Conservation (phyloP, 371 early-diverging fungal genomes). For the Lichtheimia ornata region DNA sequence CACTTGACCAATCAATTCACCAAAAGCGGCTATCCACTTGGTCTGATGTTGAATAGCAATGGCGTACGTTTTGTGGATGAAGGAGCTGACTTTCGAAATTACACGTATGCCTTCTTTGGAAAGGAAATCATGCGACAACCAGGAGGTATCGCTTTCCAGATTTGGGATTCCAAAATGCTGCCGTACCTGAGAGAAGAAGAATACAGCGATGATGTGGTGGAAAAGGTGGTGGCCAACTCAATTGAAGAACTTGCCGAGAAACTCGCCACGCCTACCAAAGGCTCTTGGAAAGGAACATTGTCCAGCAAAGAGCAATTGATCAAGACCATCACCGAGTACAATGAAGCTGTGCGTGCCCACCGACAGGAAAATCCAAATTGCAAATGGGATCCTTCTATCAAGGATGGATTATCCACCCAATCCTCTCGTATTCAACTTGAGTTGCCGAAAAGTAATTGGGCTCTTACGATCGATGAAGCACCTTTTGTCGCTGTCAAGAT, state of each 20-base stretch:
- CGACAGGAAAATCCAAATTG: constrained; percentile 10
- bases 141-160: constrained; percentile 14
- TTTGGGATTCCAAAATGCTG: constrained; percentile 14
- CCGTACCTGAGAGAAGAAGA: constrained; percentile 18
- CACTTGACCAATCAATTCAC: constrained; percentile 22
- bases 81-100: constrained; percentile 24
- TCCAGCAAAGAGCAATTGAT: constrained; percentile 10
- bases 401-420: constrained; percentile 24
- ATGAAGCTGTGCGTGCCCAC: constrained; percentile 13
- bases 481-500: constrained; percentile 26
- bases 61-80: constrained; percentile 24
- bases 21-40: constrained; percentile 22
- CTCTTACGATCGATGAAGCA: constrained; percentile 14
- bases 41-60: constrained; percentile 20
- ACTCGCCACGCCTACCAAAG: constrained; percentile 4
- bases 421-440: constrained; percentile 13
- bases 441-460: constrained; percentile 20
- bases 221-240: constrained; percentile 17
- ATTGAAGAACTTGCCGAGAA: constrained; percentile 21
- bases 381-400: constrained; percentile 19
- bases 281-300: constrained; percentile 14
- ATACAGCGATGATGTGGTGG: constrained; percentile 19
- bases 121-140: constrained; percentile 22
- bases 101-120: constrained; percentile 25
- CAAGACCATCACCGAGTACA: constrained; percentile 14